These are phyloP conservation scores for Inga laurina DNA, from an alignment of 306 rosid genomes.

Conservation along the genomic window DNA sequence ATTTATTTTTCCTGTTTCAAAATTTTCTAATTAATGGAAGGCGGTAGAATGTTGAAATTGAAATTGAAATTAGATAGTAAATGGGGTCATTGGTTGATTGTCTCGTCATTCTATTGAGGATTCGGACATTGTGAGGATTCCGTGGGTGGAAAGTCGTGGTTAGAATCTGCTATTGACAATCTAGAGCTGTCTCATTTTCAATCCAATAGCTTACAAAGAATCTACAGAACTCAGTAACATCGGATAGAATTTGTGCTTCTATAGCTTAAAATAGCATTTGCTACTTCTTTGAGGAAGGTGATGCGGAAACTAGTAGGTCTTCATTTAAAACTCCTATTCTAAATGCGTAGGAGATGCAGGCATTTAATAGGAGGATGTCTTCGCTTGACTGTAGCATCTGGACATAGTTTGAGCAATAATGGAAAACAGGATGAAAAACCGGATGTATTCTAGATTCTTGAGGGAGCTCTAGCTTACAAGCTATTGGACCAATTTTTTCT, in stretches of 20 bases:
- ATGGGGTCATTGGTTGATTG: background rate
- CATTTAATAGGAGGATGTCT: background rate
- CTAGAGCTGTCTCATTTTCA: background rate
- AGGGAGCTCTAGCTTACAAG: background rate
- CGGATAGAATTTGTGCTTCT: background rate
- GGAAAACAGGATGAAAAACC: no score
- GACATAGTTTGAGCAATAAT: background rate
- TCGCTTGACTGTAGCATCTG: background rate
- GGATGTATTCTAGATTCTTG: background rate
- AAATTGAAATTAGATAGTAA: background rate
- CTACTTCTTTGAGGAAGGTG: background rate
- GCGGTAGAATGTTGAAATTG: background rate
- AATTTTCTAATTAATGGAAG: background rate
- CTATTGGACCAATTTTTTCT: background rate
- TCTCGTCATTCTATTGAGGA: background rate
- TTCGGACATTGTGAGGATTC: background rate
- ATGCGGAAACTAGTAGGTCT: background rate
- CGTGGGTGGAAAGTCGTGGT: background rate
- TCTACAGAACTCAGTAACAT: background rate
- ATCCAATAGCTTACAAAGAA: background rate
- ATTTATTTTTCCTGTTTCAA: background rate
- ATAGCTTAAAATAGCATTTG: background rate
- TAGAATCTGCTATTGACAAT: background rate
- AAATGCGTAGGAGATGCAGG: background rate
- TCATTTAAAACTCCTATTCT: background rate